phyloP scores from a whole-genome alignment of 305 asterid species.

The Rubia tinctorum region DNA sequence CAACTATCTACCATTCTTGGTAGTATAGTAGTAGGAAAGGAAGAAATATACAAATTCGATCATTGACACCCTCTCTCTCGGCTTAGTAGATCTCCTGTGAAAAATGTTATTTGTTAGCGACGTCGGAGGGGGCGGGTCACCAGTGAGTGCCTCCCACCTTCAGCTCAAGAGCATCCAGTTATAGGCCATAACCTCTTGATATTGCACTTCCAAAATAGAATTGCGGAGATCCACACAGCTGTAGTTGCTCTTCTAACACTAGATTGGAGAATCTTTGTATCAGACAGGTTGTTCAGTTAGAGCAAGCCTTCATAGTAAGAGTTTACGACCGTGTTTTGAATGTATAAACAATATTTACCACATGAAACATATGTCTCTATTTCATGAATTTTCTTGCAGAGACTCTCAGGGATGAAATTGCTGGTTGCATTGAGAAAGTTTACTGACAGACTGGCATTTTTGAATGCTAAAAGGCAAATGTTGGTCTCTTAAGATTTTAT shows the following conservation, averaged over 20 bases:
- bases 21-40: no score
- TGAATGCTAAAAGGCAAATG: constrained; percentile 60
- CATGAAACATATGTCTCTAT: constrained; percentile 82
- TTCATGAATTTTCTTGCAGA: no score
- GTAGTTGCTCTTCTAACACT: constrained; percentile 73
- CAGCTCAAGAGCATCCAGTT: constrained; percentile 87
- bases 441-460: constrained; percentile 71
- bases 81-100: no score
- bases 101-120: no score
- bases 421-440: constrained; percentile 97
- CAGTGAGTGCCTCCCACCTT: constrained; percentile 62
- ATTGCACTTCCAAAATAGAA: constrained; percentile 94
- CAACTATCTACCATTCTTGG: no score
- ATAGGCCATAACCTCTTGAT: constrained; percentile 95
- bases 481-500: constrained; percentile 72
- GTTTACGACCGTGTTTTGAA: constrained; percentile 90
- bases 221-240: constrained; percentile 96
- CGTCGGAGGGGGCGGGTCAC: no score
- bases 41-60: no score
- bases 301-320: constrained; percentile 99
- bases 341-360: constrained; percentile 91
- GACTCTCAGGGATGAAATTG: constrained; percentile 98
- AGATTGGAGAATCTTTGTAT: constrained; percentile 91
- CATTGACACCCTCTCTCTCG: no score
- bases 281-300: constrained; percentile 92